Conservation (phyloP, 2,329 filamentous ascomycete species). For the Scytalidium lignicola region DNA sequence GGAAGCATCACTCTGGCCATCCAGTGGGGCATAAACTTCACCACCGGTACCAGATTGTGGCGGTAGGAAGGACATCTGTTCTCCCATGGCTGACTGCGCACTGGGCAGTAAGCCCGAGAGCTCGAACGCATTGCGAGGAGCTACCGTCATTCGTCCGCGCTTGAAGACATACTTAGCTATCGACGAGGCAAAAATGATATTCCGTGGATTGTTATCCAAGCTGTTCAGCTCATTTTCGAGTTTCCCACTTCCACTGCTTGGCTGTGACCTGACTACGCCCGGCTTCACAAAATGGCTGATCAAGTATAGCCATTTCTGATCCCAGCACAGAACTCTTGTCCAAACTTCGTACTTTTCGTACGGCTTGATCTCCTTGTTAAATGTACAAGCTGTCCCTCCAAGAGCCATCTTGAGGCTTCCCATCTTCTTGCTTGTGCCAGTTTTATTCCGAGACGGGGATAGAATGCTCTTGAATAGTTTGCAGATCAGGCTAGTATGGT, state of each 20-base stretch:
- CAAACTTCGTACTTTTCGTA: conserved; percentile 70
- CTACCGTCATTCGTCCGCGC: conserved; percentile 64
- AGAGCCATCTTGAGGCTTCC: background rate
- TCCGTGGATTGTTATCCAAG: conserved; percentile 18
- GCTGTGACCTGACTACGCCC: conserved; percentile 44
- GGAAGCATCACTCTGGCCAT: too few relatives aligned
- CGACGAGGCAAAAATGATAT: conserved; percentile 62
- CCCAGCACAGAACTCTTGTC: conserved; percentile 67
- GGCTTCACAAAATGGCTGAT: conserved; percentile 64
- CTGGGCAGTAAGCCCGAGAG: too few relatives aligned
- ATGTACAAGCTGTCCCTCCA: conserved; percentile 26
- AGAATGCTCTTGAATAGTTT: too few relatives aligned
- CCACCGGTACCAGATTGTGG: too few relatives aligned
- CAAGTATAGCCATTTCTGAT: conserved; percentile 76
- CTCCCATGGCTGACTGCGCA: too few relatives aligned
- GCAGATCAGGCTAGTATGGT: too few relatives aligned
- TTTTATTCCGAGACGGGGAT: too few relatives aligned
- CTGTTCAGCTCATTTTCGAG: background rate
- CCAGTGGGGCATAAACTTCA: too few relatives aligned
- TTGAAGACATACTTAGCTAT: conserved; percentile 79
- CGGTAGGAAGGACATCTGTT: too few relatives aligned
- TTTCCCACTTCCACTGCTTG: background rate
- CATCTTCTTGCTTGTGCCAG: conserved; percentile 32
- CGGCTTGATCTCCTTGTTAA: conserved; percentile 65
- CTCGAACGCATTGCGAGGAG: too few relatives aligned